Evolutionary conservation across 1,284 basidiomycete species (phyloP).

Genomic region (Microbotryum violaceum): DNA sequence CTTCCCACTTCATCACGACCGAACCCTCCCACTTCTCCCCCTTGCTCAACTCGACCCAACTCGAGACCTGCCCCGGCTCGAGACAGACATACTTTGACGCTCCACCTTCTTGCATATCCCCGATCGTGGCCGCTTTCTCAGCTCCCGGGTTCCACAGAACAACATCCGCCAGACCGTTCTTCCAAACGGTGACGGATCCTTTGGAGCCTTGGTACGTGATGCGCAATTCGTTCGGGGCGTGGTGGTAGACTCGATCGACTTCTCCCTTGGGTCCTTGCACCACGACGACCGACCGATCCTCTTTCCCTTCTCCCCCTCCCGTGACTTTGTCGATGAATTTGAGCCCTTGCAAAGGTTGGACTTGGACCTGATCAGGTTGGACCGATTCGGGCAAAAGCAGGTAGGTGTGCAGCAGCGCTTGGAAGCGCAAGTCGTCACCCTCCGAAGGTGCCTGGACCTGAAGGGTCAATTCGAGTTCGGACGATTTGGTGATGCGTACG

Average conservation of each 20-base stretch:
- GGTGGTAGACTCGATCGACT: conserved; percentile 36
- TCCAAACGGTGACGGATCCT: conserved; percentile 33
- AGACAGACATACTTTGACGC: conserved; percentile 41
- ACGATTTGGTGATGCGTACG: conserved; percentile 31
- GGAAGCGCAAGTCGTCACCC: conserved; percentile 36
- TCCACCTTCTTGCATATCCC: conserved; percentile 40
- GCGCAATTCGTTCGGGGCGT: conserved; percentile 24
- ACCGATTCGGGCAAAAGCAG: conserved; percentile 36
- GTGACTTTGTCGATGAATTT: conserved; percentile 34
- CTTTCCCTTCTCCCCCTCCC: conserved; percentile 9
- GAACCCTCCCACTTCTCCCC: conserved; percentile 34
- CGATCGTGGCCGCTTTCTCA: conserved; percentile 37
- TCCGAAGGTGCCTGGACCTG: conserved; percentile 14
- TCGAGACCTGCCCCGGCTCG: conserved; percentile 39
- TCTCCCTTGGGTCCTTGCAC: conserved; percentile 33
- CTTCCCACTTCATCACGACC: conserved; percentile 9
- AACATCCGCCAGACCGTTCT: conserved; percentile 22
- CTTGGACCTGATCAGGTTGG: conserved; percentile 21
- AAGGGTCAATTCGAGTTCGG: conserved; percentile 11
- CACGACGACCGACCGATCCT: conserved; percentile 23
- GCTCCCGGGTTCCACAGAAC: conserved; percentile 43
- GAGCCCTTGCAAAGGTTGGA: conserved; percentile 29
- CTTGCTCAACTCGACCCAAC: conserved; percentile 36
- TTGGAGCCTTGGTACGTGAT: conserved; percentile 27
- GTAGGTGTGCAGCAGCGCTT: conserved; percentile 43